These are phyloP conservation scores for Eucalyptus pauciflora DNA, from an alignment of 345 rosid species.

Conservation along the genomic window DNA sequence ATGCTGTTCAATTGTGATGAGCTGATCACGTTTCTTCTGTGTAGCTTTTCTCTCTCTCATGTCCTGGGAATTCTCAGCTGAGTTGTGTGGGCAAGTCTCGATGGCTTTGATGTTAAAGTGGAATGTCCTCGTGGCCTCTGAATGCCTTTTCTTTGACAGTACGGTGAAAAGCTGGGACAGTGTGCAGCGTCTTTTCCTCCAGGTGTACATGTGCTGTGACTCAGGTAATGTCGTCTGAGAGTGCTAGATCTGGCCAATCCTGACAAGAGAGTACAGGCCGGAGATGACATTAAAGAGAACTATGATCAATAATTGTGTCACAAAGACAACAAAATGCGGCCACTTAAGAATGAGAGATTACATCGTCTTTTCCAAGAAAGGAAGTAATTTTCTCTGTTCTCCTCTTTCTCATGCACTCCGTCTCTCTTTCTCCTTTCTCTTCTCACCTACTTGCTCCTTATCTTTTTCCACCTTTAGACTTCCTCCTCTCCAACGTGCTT, in stretches of 20 bases:
- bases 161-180: not conserved
- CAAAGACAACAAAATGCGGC: not conserved
- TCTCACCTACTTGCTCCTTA: not conserved
- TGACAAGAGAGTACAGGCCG: not conserved
- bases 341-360: not conserved
- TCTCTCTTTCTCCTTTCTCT: not conserved
- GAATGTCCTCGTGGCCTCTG: not conserved
- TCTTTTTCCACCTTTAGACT: not conserved
- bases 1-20: not conserved
- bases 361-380: not conserved
- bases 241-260: not conserved
- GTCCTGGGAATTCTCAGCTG: not conserved
- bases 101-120: not conserved
- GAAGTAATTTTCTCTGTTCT: not conserved
- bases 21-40: not conserved
- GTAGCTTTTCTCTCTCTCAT: not conserved
- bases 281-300: not conserved
- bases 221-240: not conserved
- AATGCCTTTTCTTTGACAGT: not conserved
- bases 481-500: not conserved
- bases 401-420: no score
- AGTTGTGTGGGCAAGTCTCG: not conserved
- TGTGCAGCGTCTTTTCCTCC: not conserved
- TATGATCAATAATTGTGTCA: not conserved
- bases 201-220: not conserved